Percentiles rank a stretch among this genome's conserved stretches.
These are phyloP conservation scores for Vaucheria bursata DNA, from an alignment of 352 stramenopile genomes.

Conservation along the genomic window DNA sequence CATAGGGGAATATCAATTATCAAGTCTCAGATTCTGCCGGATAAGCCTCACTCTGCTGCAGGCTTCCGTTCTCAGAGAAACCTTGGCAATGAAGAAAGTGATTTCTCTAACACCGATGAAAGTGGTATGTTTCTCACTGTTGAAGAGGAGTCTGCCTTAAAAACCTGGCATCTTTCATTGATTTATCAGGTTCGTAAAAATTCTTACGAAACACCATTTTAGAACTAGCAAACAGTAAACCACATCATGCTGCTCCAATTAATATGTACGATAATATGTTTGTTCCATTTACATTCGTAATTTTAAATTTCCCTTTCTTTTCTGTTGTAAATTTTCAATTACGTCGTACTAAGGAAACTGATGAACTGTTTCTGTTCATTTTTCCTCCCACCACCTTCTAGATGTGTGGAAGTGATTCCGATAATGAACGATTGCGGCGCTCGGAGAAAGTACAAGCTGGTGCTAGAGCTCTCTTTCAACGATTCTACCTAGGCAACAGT, in stretches of 20 bases:
- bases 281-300: not conserved
- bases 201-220: not conserved
- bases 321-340: not conserved
- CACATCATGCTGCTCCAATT: not conserved
- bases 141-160: not conserved
- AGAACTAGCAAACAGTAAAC: not conserved
- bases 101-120: no score
- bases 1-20: no score
- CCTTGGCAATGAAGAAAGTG: no score
- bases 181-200: not conserved
- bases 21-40: no score
- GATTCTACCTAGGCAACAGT: constrained; percentile 50
- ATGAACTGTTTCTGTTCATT: not conserved
- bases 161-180: not conserved
- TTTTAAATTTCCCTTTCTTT: not conserved
- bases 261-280: not conserved
- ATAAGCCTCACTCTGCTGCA: no score
- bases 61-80: no score
- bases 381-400: not conserved
- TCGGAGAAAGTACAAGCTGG: constrained; percentile 29
- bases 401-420: constrained; percentile 8
- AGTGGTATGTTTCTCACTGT: constrained; percentile 5
- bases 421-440: constrained; percentile 8
- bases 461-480: constrained; percentile 44
- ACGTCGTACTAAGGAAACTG: not conserved